These are phyloP conservation scores for Agastache rugosa DNA, from an alignment of 257 asterid genomes.

Conservation along the genomic window DNA sequence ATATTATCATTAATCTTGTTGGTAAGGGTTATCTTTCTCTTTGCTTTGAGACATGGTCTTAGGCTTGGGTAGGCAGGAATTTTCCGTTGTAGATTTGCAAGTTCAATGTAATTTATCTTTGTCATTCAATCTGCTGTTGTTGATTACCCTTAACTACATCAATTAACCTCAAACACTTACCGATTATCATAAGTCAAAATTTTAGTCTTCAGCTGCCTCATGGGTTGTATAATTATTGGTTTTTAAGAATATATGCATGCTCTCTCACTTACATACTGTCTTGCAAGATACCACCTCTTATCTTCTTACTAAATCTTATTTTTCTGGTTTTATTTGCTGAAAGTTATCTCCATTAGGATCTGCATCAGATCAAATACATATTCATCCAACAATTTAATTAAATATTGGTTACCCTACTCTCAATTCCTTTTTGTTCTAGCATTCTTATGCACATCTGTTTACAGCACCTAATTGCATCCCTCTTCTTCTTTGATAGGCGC, in stretches of 20 bases:
- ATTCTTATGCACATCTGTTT: constrained; percentile 22
- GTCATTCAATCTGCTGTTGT: too few relatives aligned
- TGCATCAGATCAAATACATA: not conserved
- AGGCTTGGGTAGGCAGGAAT: too few relatives aligned
- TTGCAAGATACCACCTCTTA: not conserved
- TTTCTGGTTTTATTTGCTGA: constrained; percentile 15
- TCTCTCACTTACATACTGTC: not conserved
- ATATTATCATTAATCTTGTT: too few relatives aligned
- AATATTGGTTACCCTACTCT: not conserved
- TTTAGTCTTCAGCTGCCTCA: constrained; percentile 5
- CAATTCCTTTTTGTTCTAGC: not conserved
- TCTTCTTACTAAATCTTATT: not conserved
- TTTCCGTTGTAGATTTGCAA: too few relatives aligned
- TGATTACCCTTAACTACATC: too few relatives aligned
- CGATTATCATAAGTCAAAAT: not conserved
- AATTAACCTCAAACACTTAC: too few relatives aligned
- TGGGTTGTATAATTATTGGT: not conserved
- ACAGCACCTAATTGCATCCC: constrained; percentile 29
- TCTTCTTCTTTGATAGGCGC: constrained; percentile 60
- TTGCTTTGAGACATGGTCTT: too few relatives aligned
- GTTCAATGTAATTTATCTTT: too few relatives aligned
- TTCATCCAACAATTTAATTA: not conserved
- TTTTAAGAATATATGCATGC: not conserved
- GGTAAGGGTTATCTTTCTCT: too few relatives aligned
- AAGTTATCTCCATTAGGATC: constrained; percentile 15